Evolutionary conservation across 2,329 filamentous ascomycete species (phyloP).

Genomic region (Epichloe coenophiala): DNA sequence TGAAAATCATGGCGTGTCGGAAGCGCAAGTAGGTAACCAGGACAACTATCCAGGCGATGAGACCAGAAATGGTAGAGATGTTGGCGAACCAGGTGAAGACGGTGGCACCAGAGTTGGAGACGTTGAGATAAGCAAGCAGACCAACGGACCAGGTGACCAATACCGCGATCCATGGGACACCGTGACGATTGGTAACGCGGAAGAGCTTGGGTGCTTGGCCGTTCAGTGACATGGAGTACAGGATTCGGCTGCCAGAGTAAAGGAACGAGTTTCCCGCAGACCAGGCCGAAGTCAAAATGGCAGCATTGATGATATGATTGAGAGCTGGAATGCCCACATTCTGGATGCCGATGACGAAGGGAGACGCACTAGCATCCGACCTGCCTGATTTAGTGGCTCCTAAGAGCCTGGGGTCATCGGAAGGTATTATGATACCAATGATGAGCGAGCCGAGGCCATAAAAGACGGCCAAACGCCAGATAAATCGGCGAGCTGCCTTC

Average conservation of each 20-base stretch:
- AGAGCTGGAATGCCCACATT: slow-evolving; percentile 48
- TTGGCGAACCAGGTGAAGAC: slow-evolving; percentile 64
- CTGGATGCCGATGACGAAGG: slow-evolving; percentile 55
- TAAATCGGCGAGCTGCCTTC: slow-evolving; percentile 47
- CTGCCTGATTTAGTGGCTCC: slow-evolving; percentile 18
- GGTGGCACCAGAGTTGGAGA: slow-evolving; percentile 44
- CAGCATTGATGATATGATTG: slow-evolving; percentile 54
- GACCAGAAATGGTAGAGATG: slow-evolving; percentile 49
- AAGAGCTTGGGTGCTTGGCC: slow-evolving; percentile 53
- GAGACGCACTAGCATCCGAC: slow-evolving; percentile 45
- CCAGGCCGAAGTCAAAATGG: slow-evolving; percentile 53
- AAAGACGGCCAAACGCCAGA: slow-evolving; percentile 49
- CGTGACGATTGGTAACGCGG: slow-evolving; percentile 42
- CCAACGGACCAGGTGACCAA: slow-evolving; percentile 44
- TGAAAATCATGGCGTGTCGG: slow-evolving; percentile 38
- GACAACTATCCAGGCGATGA: slow-evolving; percentile 47
- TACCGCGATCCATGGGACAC: slow-evolving; percentile 45
- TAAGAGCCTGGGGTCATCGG: slow-evolving; percentile 48
- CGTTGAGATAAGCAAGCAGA: slow-evolving; percentile 57
- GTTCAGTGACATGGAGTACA: slow-evolving; percentile 54
- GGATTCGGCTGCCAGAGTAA: slow-evolving; percentile 55
- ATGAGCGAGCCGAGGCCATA: slow-evolving; percentile 49
- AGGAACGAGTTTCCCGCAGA: slow-evolving; percentile 48
- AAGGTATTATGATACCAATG: slow-evolving; percentile 49
- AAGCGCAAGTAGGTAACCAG: slow-evolving; percentile 47